These are phyloP conservation scores for Plasmodium cynomolgi DNA, from an alignment of 169 alveolate genomes.

Conservation along the genomic window DNA sequence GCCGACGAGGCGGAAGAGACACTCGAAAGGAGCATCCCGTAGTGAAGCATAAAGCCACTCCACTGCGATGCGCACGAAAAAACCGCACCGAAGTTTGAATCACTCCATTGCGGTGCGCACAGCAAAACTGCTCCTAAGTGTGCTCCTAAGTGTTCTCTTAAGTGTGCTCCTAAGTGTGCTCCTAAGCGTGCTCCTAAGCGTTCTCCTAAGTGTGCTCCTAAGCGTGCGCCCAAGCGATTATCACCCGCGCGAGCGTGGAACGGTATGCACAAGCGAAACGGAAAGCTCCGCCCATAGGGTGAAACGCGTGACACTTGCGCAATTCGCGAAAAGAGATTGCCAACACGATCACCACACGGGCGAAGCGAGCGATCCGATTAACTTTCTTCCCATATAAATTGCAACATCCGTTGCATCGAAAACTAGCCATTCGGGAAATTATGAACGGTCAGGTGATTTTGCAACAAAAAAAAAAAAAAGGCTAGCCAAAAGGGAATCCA, in stretches of 20 bases:
- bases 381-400: neutral
- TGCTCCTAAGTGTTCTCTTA: neutral
- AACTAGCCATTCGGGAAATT: slow-evolving; percentile 3
- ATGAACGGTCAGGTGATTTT: slow-evolving; percentile 7
- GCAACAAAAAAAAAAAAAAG: neutral
- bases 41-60: neutral
- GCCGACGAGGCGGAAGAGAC: neutral
- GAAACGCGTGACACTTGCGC: neutral
- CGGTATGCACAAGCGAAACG: neutral
- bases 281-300: neutral
- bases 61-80: neutral
- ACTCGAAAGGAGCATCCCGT: neutral
- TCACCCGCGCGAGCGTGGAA: neutral
- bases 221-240: neutral
- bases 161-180: neutral
- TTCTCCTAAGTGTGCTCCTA: no score
- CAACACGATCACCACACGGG: neutral
- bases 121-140: neutral
- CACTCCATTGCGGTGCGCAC: neutral
- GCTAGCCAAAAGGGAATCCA: neutral
- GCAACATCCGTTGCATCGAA: neutral
- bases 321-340: neutral
- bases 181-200: no score
- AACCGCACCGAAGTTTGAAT: neutral
- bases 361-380: neutral